Base-by-base conservation (phyloP, 305 asterid genomes). In the Caryopteris hybrid region DNA sequence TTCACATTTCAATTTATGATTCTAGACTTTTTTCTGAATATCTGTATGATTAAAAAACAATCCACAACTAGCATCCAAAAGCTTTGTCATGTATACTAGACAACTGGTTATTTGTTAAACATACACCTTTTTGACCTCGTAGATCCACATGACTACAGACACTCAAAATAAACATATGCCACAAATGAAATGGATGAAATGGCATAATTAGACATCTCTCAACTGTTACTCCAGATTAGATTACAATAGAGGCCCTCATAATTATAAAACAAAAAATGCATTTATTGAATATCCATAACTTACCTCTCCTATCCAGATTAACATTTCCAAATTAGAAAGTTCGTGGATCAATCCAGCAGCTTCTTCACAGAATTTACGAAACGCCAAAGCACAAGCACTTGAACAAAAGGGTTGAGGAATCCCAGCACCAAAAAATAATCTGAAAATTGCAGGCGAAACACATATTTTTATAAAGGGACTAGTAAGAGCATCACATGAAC, bases 231-330 rank as follows among this genome's bases (percentile, higher is more conserved):
- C 36, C 86, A 85, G 63, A 80, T 74, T 54, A 71, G 53, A 85
- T 71, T 66, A 43, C 42, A 66, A 43, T 39, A 59, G 41, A 21
- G 13, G 46, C 42, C 60, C 34, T 51, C 23, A 63, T n/a, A 10
- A 69, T 58, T 33, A 10, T 12, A 6, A 11, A 25, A 29, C 22
- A 65, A 64, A 63, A 58, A 52, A 50, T 41, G 23, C 62, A 23
- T 60, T 72, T 57, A 64, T 58, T 25, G 58, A 52, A 42, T 64
- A 43, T 20, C 69, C 38, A 71, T 54, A 74, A 78, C 92, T 72
- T 71, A 91, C 98, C 98, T 89, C 91, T 73, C 86, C 95, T 20
- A 92, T 84, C 98, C 98, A 92, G 57, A 92, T 80, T 72, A 92
- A 84, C 70, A 89, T 81, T 78, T 92, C 98, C 87, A 92, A 81